Base-by-base conservation (phyloP, 768 basidiomycete genomes). In the Boletus bicolor region DNA sequence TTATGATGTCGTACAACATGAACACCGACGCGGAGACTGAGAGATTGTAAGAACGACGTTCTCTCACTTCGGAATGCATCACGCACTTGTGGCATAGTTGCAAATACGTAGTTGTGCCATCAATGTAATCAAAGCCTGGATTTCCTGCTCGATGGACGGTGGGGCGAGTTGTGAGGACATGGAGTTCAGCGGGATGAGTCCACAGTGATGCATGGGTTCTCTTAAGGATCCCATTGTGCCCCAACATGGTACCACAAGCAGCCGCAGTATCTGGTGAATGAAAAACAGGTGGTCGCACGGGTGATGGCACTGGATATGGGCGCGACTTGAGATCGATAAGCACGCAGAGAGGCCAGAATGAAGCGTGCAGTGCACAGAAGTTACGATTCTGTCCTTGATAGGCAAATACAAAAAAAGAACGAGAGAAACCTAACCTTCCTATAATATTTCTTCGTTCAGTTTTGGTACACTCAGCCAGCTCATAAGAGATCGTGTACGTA, bases 1-100 rank as follows among this genome's bases (percentile, higher is more conserved):
- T 58, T 10, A 58, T 12, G 38, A 65, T 58, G 35, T 66, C 64
- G 37, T 66, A 65, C 10, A 65, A 19, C 54, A 62, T 67, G 44
- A 65, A 58, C 7, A 39, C 21, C 24, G 44, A 19, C 24, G 55
- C 56, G 21, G 64, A 64, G 37, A 61, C 62, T 63, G 19, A 42
- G 21, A 5, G 39, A 32, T 21, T 15, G 44, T 54, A 10, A 48
- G 19, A 21, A 8, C 34, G 36, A 21, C 28, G 7, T 12, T 35
- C 14, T 17, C 7, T 41, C 17, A 21, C 3, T 9, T 24, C 9
- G n/a, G 41, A 17, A 6, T 30, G 30, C 14, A 19, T n/a, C 15
- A 26, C 43, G 28, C 32, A 44, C 64, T 30, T 43, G 52, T 66
- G 28, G 51, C 47, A 47, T 66, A 55, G 46, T 66, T 65, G 9